Evolutionary conservation across 1,284 basidiomycete species (phyloP).

Genomic region (Vanrija sp.): DNA sequence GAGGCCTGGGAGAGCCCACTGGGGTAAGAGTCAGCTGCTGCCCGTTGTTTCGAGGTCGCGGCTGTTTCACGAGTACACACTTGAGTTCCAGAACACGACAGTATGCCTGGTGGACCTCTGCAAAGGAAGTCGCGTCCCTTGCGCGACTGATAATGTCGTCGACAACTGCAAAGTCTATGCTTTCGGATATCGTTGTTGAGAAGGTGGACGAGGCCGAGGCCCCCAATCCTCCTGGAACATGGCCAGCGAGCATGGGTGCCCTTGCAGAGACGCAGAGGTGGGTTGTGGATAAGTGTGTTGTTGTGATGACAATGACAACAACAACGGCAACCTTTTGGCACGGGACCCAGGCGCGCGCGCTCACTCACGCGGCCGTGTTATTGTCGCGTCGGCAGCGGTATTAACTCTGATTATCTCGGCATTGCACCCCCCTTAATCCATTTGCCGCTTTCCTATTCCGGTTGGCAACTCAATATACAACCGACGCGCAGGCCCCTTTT

Average conservation of each 20-base stretch:
- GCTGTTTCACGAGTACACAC: constrained; percentile 17
- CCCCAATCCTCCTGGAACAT: constrained; percentile 14
- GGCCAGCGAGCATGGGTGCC: constrained; percentile 17
- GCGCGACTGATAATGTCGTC: constrained; percentile 38
- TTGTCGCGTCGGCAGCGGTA: no score
- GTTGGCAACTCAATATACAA: not conserved
- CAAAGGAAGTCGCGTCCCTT: constrained; percentile 38
- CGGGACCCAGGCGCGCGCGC: no score
- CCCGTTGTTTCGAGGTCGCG: not conserved
- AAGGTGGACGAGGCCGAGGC: constrained; percentile 21
- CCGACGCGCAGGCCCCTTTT: not conserved
- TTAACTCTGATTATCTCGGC: no score
- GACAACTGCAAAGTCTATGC: constrained; percentile 40
- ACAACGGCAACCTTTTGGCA: no score
- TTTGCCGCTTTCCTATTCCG: no score
- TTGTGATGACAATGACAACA: not conserved
- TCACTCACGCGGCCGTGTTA: no score
- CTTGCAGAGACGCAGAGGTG: not conserved
- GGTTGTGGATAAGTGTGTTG: not conserved
- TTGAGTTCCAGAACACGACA: constrained; percentile 33
- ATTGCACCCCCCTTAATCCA: no score
- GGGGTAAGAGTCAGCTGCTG: constrained; percentile 2
- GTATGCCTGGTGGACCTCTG: constrained; percentile 36
- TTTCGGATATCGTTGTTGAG: constrained; percentile 24
- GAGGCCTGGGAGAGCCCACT: constrained; percentile 35